Evolutionary conservation across 805 yeast genomes (phyloP), one percentile per base, ranked within the genome.

Genomic region (Kodamaea kaohsiungensis): DNA sequence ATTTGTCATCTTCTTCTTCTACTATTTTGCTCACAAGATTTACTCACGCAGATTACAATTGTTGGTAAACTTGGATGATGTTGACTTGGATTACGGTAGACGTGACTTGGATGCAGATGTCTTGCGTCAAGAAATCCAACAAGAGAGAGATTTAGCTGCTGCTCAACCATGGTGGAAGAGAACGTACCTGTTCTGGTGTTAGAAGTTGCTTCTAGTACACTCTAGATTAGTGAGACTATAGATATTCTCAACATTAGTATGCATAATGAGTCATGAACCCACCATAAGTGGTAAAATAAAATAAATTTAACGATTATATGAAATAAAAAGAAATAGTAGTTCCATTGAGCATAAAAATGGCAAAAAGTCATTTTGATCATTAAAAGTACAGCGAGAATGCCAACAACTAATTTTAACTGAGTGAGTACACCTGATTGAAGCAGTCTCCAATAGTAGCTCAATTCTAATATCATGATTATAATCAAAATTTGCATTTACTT

Each of bases 101-200:
- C 35, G 37, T n/a, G 43, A 54, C 10, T 15, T 37, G 16, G 61
- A 59, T 42, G 18, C 51, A 8, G 61, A 58, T 1, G 5, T 48
- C 16, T 53, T 60, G 55, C 38, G 39, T 12, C 54, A 52, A 42
- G 63, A 60, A 45, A 55, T 58, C 19, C 53, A 40, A 17, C 53
- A 60, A 27, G 61, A 71, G 55, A 62, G 48, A 53, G 65, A 56
- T 35, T 45, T 17, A 3, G 58, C 54, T 7, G 56, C 52, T 13
- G 25, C 54, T 7, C 49, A 53, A 39, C 72, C 74, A 39, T 56
- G 65, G 60, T 64, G 65, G 54, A 58, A 54, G 37, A 66, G 61
- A 56, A 51, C 62, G 9, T 59, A 59, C 51, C 50, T 57, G 42
- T 66, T 63, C 54, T 65, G 59, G 55, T 62, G 60, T 49, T 59